phyloP scores from a whole-genome alignment of 768 basidiomycete genomes.

The Leccinum barrowsii region DNA sequence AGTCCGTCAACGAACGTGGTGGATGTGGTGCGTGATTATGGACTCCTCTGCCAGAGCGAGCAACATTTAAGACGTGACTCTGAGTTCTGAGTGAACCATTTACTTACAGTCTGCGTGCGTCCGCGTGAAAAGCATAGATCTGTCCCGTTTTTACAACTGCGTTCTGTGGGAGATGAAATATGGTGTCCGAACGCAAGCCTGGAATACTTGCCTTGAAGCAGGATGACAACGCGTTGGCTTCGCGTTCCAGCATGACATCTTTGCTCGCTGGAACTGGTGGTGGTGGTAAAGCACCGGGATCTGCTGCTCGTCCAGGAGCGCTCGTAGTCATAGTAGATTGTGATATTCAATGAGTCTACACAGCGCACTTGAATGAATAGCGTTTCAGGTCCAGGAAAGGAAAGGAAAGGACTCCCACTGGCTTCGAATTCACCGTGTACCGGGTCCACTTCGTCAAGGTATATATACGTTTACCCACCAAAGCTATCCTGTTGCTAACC shows the following conservation, averaged over 20 bases:
- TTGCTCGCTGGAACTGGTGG: conserved; percentile 42
- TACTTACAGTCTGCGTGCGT: conserved; percentile 61
- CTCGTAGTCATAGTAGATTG: conserved; percentile 22
- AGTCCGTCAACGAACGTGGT: conserved; percentile 58
- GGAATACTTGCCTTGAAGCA: conserved; percentile 51
- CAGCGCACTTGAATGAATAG: conserved; percentile 15
- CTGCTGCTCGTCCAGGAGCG: conserved; percentile 27
- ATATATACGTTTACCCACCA: conserved; percentile 1
- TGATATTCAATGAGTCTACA: conserved; percentile 41
- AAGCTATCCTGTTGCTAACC: not conserved
- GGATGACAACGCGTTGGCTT: conserved; percentile 52
- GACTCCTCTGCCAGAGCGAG: conserved; percentile 44
- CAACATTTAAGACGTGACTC: not conserved
- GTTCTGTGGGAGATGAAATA: conserved; percentile 36
- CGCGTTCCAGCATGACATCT: conserved; percentile 54
- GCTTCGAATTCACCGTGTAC: no score
- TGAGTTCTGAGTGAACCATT: not conserved
- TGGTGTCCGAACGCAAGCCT: not conserved
- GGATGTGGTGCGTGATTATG: conserved; percentile 56
- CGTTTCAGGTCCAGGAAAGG: conserved; percentile 23
- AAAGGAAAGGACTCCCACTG: conserved; percentile 2
- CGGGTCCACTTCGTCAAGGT: not conserved
- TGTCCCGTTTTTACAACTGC: conserved; percentile 70
- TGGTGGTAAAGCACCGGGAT: conserved; percentile 42
- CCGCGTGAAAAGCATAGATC: conserved; percentile 66